Evolutionary conservation across 1,139 yeast species (phyloP), one percentile per base, ranked within the genome.

Genomic region (Kodamaea sp.): DNA sequence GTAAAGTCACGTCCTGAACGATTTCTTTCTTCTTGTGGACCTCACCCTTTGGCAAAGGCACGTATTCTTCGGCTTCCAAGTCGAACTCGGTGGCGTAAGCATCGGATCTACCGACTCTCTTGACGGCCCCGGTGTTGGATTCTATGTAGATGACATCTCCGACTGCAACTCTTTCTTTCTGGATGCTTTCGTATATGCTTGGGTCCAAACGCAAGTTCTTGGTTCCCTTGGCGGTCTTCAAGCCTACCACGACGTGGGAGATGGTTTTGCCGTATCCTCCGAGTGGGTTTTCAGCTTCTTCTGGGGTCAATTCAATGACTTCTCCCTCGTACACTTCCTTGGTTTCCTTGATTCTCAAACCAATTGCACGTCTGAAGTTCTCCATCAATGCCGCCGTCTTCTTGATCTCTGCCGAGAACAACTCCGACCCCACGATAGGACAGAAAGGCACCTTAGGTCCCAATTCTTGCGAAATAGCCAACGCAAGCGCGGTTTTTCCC

Each of bases 271-370:
- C 98, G 53, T 92, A 94, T 3, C 98, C 97, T 32, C 97, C 97
- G 47, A 92, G 71, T 14, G 97, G 97, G 60, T 90, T 90, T 59
- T 92, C 97, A 11, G 95, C 85, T 64, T 92, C 97, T 64, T 92
- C 97, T 3, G 97, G 97, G 2, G 95, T 87, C 52, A 92, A 70
- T 61, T 92, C 98, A 21, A 94, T 88, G 28, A 92, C 97, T 60
- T 92, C 99, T 45, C 99, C 99, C 63, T 92, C 99, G 53, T 92
- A 94, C 10, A 94, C 97, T 59, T 92, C 99, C 61, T 92, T 94
- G 6, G 96, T 89, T 61, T 92, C 99, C 57, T 90, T 90, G 54
- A 92, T 90, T 65, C 98, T 78, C 43, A 92, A 73, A 2, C 98
- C 97, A 58, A 92, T 92, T 11, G 98, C 96, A 50, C 95, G 78